Evolutionary conservation across 345 rosid species (phyloP), one percentile per base, ranked within the genome.

Genomic region (Pistacia integerrima): DNA sequence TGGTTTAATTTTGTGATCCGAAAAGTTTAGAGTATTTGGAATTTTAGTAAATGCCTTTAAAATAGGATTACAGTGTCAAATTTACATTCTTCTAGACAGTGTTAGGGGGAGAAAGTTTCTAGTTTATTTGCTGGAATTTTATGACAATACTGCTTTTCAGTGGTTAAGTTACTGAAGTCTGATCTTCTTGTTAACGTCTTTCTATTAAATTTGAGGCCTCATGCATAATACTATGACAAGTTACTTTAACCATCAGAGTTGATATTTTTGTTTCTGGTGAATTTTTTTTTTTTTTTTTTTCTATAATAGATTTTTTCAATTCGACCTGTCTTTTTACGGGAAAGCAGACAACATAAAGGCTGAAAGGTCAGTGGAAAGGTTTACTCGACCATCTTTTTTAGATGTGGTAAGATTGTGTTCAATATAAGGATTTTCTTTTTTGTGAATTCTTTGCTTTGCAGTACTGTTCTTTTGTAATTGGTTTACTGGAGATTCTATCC

Each of bases 221-320:
- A 69, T 79, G 80, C 79, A 74, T 79, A 67, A 65, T 70, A 28
- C 60, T 65, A 62, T 75, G 33, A 68, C 46, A 51, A 61, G 38
- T 56, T 62, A 54, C 73, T 73, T 70, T 61, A 70, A 71, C 56
- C 73, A 44, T 67, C 73, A 69, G 77, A 76, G 69, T 73, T 75
- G 72, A 80, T 79, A 80, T 77, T 64, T 78, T 78, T n/a, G 13
- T 82, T 79, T 70, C 67, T 82, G 78, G 79, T 80, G 85, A 81
- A 80, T 77, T 74, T 65, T 83, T 71, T 76, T 54, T 83, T 74
- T 76, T 59, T 77, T 71, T 76, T 54, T 83, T 74, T 76, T 59
- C 77, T 77, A 77, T 80, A 84, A 74, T 91, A 89, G 90, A 85
- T 88, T 84, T 86, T 86, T 82, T 83, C 88, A 83, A 82, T 81